Evolutionary conservation across 331 rosid genomes (phyloP).

Genomic region (Malus hybrid): DNA sequence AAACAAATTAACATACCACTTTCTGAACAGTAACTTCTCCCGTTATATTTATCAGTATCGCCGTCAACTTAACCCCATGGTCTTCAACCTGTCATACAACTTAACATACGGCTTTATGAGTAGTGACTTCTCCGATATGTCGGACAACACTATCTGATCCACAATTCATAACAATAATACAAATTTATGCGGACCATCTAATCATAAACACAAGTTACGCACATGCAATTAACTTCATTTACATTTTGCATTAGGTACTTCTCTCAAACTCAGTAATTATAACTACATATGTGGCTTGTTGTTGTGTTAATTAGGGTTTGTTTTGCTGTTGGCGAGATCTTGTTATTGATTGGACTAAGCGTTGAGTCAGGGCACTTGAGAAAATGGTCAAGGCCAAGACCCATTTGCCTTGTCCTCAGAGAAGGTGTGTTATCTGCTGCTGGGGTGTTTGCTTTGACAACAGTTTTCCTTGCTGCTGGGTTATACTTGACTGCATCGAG

Average conservation of each 20-base stretch:
- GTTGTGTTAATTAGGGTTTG: conserved; percentile 45
- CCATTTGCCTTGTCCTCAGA: conserved; percentile 40
- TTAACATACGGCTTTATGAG: too few species aligned
- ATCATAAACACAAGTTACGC: neutral
- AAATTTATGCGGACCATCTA: neutral
- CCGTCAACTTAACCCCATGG: too few species aligned
- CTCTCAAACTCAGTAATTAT: neutral
- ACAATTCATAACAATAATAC: too few species aligned
- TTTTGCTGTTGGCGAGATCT: conserved; percentile 72
- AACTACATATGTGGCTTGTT: neutral
- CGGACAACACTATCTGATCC: too few species aligned
- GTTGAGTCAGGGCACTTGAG: conserved; percentile 82
- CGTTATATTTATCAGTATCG: too few species aligned
- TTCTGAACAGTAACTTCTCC: neutral
- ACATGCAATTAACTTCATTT: too few species aligned
- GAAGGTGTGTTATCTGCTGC: conserved; percentile 74
- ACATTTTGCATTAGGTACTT: too few species aligned
- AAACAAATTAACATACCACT: neutral
- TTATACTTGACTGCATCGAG: conserved; percentile 61
- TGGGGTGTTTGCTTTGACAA: conserved; percentile 56
- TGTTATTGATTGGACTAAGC: conserved; percentile 59
- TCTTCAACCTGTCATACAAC: too few species aligned
- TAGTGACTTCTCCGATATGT: too few species aligned
- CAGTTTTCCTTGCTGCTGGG: conserved; percentile 73
- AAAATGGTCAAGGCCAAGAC: conserved; percentile 60